Evolutionary conservation across 2,329 filamentous ascomycete genomes (phyloP).

Genomic region (Aspergillus melleus): DNA sequence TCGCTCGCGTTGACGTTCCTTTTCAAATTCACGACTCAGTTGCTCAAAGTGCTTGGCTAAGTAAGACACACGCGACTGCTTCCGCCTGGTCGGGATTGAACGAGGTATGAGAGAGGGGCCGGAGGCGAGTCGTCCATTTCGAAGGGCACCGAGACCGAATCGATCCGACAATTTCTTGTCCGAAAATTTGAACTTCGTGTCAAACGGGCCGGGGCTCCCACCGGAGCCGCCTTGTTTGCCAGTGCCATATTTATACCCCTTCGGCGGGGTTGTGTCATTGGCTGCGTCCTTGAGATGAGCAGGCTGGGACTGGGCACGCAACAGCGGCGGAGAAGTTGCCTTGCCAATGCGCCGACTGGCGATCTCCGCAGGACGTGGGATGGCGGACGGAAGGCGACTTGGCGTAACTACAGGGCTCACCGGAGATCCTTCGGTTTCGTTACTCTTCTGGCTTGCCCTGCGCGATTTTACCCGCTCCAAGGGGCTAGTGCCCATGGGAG

Average conservation of each 20-base stretch:
- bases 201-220: conserved; percentile 23
- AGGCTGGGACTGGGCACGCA: conserved; percentile 55
- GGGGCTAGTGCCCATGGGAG: conserved; percentile 4
- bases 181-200: conserved; percentile 39
- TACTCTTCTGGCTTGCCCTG: conserved; percentile 14
- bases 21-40: conserved; percentile 92
- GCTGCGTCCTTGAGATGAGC: conserved; percentile 34
- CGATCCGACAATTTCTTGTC: conserved; percentile 80
- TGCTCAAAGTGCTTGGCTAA: conserved; percentile 96
- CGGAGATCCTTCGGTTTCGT: conserved; percentile 11
- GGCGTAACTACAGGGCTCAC: conserved; percentile 22
- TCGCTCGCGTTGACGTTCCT: conserved; percentile 83
- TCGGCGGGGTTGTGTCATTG: conserved; percentile 20
- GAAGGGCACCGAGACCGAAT: conserved; percentile 65
- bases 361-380: conserved; percentile 41
- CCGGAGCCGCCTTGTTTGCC: conserved; percentile 23
- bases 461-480: conserved; percentile 15
- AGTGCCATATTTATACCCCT: conserved; percentile 23
- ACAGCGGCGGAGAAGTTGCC: conserved; percentile 47
- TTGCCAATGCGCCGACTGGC: conserved; percentile 37
- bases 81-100: conserved; percentile 70
- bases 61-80: conserved; percentile 80
- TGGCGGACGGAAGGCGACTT: conserved; percentile 35
- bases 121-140: conserved; percentile 52
- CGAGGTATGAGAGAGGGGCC: conserved; percentile 78